Evolutionary conservation across 2,329 filamentous ascomycete species (phyloP).

Genomic region (Colletotrichum australisinense): DNA sequence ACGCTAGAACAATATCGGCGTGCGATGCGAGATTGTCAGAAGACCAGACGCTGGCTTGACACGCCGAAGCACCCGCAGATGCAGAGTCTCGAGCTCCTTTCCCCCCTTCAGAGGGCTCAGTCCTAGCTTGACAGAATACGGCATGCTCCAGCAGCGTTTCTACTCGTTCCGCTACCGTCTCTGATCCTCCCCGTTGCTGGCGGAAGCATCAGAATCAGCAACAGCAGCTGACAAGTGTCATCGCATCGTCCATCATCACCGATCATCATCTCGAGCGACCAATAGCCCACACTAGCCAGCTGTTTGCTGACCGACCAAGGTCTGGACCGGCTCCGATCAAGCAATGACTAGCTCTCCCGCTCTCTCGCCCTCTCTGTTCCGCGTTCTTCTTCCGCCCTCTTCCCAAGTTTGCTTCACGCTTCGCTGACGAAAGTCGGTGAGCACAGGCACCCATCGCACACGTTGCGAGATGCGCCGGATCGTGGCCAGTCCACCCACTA

Average conservation of each 20-base stretch:
- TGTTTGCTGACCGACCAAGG: slow-evolving; percentile 17
- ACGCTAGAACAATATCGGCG: neutral
- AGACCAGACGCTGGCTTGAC: slow-evolving; percentile 16
- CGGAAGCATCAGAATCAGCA: neutral
- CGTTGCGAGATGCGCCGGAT: slow-evolving; percentile 17
- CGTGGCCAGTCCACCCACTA: slow-evolving; percentile 5
- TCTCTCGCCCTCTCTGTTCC: neutral
- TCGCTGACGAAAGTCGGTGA: slow-evolving; percentile 26
- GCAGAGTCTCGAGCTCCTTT: slow-evolving; percentile 11
- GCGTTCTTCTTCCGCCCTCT: neutral
- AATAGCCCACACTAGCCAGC: slow-evolving; percentile 28
- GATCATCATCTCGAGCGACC: slow-evolving; percentile 1
- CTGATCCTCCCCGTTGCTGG: neutral
- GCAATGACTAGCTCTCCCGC: neutral
- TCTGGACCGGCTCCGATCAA: neutral
- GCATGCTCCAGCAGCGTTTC: neutral
- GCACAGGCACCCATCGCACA: slow-evolving; percentile 22
- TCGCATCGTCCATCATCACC: slow-evolving; percentile 2
- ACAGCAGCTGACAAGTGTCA: slow-evolving; percentile 6
- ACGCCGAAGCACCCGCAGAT: slow-evolving; percentile 13
- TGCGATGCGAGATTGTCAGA: slow-evolving; percentile 23
- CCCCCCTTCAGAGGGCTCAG: neutral
- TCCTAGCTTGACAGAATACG: neutral
- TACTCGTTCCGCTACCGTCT: neutral
- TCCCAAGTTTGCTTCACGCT: slow-evolving; percentile 1